A percentile compares a stretch with the other conserved stretches of the same genome.
These are phyloP conservation scores for Apiotrichum gracile DNA, from an alignment of 1,284 basidiomycete species.

Conservation along the genomic window DNA sequence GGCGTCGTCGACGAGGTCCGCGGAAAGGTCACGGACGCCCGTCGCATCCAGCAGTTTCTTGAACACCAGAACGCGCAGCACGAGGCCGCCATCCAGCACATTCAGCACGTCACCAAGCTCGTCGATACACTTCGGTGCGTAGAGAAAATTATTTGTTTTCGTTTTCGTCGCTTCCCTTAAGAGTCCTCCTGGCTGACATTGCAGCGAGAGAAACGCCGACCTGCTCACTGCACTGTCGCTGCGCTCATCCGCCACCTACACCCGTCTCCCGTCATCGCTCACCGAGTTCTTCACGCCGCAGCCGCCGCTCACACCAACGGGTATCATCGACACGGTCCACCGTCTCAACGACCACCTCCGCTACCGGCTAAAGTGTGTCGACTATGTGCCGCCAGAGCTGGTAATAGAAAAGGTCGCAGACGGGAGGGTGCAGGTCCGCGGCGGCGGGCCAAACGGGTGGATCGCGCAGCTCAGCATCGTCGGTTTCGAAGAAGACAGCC, in stretches of 20 bases:
- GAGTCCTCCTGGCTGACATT: background rate
- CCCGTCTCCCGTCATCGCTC: conserved; percentile 29
- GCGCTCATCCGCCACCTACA: conserved; percentile 28
- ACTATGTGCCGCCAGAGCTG: conserved; percentile 38
- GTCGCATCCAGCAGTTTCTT: conserved; percentile 36
- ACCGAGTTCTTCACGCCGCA: conserved; percentile 31
- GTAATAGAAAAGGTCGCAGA: conserved; percentile 30
- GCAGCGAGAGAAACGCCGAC: conserved; percentile 41
- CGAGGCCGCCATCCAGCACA: conserved; percentile 32
- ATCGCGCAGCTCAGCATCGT: conserved; percentile 34
- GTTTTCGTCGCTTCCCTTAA: too few species aligned
- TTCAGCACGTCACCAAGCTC: conserved; percentile 27
- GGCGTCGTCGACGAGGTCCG: conserved; percentile 7
- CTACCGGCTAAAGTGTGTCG: conserved; percentile 36
- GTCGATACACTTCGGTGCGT: conserved; percentile 37
- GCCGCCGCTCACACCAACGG: conserved; percentile 25
- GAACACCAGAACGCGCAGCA: conserved; percentile 43
- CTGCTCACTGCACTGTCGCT: conserved; percentile 37
- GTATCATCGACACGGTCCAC: conserved; percentile 27
- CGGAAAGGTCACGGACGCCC: conserved; percentile 41
- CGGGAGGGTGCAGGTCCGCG: conserved; percentile 31
- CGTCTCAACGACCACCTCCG: conserved; percentile 36
- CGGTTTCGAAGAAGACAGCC: conserved; percentile 32
- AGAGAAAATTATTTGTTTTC: background rate
- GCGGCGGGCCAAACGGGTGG: conserved; percentile 30